Conservation (phyloP, 108 stramenopile species). For the Fragilariopsis cylindrus region DNA sequence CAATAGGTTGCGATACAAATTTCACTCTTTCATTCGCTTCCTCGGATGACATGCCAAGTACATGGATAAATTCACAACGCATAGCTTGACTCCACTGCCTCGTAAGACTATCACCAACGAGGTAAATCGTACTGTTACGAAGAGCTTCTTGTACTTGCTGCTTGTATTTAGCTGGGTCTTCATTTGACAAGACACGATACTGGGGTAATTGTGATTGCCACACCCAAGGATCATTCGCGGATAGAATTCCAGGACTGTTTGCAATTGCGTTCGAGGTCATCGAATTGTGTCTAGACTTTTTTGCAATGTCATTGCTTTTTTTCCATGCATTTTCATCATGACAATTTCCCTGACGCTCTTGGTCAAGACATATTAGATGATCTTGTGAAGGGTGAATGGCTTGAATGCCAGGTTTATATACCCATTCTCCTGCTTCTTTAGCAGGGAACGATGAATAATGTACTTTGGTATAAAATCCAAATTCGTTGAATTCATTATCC, state of each 20-base stretch:
- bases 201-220: background rate
- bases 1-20: background rate
- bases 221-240: constrained; percentile 6
- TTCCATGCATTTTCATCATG: constrained; percentile 11
- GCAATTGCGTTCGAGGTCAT: background rate
- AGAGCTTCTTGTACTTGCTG: background rate
- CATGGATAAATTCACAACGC: background rate
- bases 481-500: no score
- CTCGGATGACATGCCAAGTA: background rate
- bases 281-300: constrained; percentile 3
- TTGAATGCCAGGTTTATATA: background rate
- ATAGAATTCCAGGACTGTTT: constrained; percentile 13
- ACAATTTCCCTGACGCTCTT: constrained; percentile 11
- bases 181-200: background rate
- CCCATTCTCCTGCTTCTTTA: background rate
- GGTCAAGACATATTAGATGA: constrained; percentile 5
- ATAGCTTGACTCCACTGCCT: background rate
- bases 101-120: background rate
- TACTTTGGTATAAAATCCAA: background rate
- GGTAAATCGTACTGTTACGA: background rate
- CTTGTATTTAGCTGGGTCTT: background rate
- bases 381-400: background rate
- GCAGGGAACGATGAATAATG: background rate
- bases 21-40: background rate
- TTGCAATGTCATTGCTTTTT: background rate